Percentiles rank a stretch among this genome's conserved stretches.
Conservation (phyloP, 2,329 filamentous ascomycete species). For the Trichoderma sp. region DNA sequence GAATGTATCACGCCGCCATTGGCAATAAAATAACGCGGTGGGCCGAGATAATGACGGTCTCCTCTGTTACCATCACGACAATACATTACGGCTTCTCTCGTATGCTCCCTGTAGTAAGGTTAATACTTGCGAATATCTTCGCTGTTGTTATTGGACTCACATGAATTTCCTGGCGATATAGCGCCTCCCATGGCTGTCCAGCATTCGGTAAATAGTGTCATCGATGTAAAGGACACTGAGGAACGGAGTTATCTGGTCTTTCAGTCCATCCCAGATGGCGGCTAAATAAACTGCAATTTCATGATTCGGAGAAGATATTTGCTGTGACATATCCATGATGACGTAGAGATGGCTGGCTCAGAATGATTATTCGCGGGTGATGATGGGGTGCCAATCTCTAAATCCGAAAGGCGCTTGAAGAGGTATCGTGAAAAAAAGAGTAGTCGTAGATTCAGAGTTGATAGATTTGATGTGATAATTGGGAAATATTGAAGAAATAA, state of each 20-base stretch:
- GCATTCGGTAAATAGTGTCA: slow-evolving; percentile 22
- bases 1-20: slow-evolving; percentile 26
- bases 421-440: not conserved
- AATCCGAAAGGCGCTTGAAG: not conserved
- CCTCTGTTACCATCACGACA: slow-evolving; percentile 28
- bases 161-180: slow-evolving; percentile 29
- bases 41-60: slow-evolving; percentile 30
- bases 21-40: slow-evolving; percentile 28
- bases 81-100: slow-evolving; percentile 28
- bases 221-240: slow-evolving; percentile 24
- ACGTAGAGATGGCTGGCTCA: not conserved
- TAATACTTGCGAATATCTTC: not conserved
- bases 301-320: not conserved
- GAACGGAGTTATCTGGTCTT: slow-evolving; percentile 22
- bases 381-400: not conserved
- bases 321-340: not conserved
- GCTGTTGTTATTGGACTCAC: slow-evolving; percentile 21
- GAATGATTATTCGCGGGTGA: not conserved
- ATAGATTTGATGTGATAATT: not conserved
- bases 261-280: slow-evolving; percentile 25
- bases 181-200: slow-evolving; percentile 25
- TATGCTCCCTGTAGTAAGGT: slow-evolving; percentile 10
- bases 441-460: not conserved
- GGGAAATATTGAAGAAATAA: not conserved
- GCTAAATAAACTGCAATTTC: slow-evolving; percentile 18